Evolutionary conservation across 352 stramenopile genomes (phyloP).

Genomic region (Aphanomyces stellatus): DNA sequence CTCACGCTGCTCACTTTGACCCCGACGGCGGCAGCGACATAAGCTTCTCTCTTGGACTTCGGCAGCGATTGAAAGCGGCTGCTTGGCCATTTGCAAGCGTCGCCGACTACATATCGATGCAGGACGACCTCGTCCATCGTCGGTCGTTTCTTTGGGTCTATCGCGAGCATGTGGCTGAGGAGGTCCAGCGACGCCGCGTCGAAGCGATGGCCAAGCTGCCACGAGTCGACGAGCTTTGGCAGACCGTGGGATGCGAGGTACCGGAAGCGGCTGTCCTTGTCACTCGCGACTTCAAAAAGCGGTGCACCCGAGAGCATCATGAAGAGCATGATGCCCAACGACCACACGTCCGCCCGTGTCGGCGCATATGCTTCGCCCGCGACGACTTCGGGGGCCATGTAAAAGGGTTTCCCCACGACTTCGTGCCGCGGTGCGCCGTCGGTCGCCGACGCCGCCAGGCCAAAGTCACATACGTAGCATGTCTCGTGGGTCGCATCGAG

Average conservation of each 20-base stretch:
- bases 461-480: conserved; percentile 3
- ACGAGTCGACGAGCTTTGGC: conserved; percentile 28
- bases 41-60: no score
- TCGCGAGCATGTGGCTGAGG: background rate
- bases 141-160: background rate
- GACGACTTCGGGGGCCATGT: conserved; percentile 23
- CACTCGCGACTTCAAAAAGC: conserved; percentile 35
- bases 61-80: no score
- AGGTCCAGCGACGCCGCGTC: conserved; percentile 27
- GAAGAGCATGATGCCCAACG: conserved; percentile 22
- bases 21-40: no score
- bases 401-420: conserved; percentile 20
- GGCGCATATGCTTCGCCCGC: conserved; percentile 16
- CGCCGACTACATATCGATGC: background rate
- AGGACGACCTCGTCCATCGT: background rate
- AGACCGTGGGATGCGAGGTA: conserved; percentile 32
- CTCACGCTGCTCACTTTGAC: background rate
- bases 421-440: conserved; percentile 20
- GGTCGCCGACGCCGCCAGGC: conserved; percentile 24
- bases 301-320: conserved; percentile 21
- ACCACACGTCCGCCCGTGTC: conserved; percentile 19
- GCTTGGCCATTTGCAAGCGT: no score
- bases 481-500: background rate
- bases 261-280: conserved; percentile 42
- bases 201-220: conserved; percentile 29